phyloP scores from a whole-genome alignment of 805 yeast species.

The Yamadazyma laniorum region DNA sequence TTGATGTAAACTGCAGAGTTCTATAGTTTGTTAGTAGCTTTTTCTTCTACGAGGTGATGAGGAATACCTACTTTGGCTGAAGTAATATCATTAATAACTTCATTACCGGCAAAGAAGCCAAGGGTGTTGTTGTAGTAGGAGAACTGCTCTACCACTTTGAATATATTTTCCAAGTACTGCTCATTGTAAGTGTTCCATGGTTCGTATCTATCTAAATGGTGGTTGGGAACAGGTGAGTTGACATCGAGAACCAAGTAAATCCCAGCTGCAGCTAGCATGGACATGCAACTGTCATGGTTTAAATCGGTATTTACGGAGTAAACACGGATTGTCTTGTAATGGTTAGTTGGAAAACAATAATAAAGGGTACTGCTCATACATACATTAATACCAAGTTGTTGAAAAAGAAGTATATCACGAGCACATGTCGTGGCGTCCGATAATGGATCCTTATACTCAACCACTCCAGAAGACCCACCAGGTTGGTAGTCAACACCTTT shows the following conservation, averaged over 20 bases:
- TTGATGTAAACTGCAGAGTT: constrained; percentile 74
- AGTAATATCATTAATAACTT: constrained; percentile 73
- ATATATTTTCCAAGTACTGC: constrained; percentile 70
- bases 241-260: constrained; percentile 91
- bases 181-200: constrained; percentile 87
- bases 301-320: constrained; percentile 82
- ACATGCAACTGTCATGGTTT: constrained; percentile 88
- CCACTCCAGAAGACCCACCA: constrained; percentile 83
- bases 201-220: constrained; percentile 83
- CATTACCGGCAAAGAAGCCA: constrained; percentile 92
- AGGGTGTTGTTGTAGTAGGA: constrained; percentile 83
- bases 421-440: constrained; percentile 72
- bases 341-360: constrained; percentile 28
- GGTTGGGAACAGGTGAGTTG: constrained; percentile 77
- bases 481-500: constrained; percentile 96
- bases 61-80: constrained; percentile 48
- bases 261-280: constrained; percentile 85
- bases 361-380: no score
- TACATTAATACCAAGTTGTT: constrained; percentile 75
- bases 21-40: constrained; percentile 3
- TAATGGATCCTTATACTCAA: constrained; percentile 62
- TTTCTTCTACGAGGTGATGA: constrained; percentile 1
- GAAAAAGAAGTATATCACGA: constrained; percentile 78
- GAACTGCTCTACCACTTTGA: constrained; percentile 77
- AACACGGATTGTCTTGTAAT: constrained; percentile 58